Evolutionary conservation across 164 flowering plant species (phyloP).

Genomic region (Tetracentron sinense): DNA sequence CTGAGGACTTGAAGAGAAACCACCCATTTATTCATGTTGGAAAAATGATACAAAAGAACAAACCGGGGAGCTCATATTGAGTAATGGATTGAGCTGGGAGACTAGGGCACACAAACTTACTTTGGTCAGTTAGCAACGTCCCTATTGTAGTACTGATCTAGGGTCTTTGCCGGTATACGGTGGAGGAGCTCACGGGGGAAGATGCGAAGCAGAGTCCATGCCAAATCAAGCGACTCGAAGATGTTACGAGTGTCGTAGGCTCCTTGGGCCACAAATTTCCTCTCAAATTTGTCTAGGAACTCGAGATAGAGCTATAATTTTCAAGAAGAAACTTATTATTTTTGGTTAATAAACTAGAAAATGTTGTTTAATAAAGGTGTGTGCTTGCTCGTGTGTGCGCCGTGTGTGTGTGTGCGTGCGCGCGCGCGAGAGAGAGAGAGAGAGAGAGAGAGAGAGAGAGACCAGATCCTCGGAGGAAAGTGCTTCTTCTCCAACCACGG

Average conservation of each 20-base stretch:
- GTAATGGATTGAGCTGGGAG: background rate
- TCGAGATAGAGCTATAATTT: slow-evolving; percentile 77
- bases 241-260: slow-evolving; percentile 91
- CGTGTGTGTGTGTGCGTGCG: background rate
- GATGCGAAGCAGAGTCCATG: slow-evolving; percentile 97
- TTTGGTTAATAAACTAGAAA: too few relatives aligned
- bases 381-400: too few relatives aligned
- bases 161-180: slow-evolving; percentile 96
- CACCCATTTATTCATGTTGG: slow-evolving; percentile 26
- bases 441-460: slow-evolving; percentile 18
- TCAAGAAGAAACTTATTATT: background rate
- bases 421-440: background rate
- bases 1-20: slow-evolving; percentile 3
- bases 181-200: too few relatives aligned
- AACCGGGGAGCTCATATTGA: slow-evolving; percentile 6
- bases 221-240: slow-evolving; percentile 95
- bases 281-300: slow-evolving; percentile 88
- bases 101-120: background rate
- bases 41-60: slow-evolving; percentile 8
- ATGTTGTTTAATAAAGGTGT: too few relatives aligned
- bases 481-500: slow-evolving; percentile 99
- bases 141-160: slow-evolving; percentile 74
- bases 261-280: too few relatives aligned
- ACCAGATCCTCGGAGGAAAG: slow-evolving; percentile 98
- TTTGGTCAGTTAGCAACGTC: slow-evolving; percentile 43